Conservation (phyloP, 2,329 filamentous ascomycete species). For the Penicillium glabrum region DNA sequence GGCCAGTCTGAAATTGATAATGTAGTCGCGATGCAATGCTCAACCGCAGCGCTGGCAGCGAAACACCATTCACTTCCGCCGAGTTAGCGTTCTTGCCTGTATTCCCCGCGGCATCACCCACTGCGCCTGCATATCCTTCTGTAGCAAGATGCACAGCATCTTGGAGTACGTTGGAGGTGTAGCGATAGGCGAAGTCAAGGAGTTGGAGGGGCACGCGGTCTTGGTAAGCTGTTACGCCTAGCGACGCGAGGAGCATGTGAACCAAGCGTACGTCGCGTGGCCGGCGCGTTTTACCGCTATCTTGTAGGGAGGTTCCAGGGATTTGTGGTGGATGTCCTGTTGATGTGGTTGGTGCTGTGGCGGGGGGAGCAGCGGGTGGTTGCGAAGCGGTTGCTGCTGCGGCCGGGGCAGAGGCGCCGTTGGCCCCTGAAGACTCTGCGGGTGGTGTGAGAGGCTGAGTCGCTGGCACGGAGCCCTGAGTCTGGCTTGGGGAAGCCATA, state of each 20-base stretch:
- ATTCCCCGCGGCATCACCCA: constrained; percentile 22
- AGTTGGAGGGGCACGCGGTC: constrained; percentile 54
- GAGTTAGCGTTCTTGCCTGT: constrained; percentile 31
- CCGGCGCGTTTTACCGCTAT: constrained; percentile 47
- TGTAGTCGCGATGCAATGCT: constrained; percentile 61
- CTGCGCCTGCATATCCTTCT: constrained; percentile 50
- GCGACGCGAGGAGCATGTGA: constrained; percentile 51
- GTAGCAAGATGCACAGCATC: constrained; percentile 53
- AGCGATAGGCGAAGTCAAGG: constrained; percentile 55
- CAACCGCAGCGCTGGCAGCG: constrained; percentile 57
- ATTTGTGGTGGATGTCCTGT: constrained; percentile 35
- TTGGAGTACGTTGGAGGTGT: constrained; percentile 53
- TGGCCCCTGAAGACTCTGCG: constrained; percentile 36
- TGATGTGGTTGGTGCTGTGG: constrained; percentile 22
- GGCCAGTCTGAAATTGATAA: constrained; percentile 58
- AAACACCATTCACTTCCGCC: constrained; percentile 53
- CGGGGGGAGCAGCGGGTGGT: constrained; percentile 10
- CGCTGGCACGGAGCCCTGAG: constrained; percentile 29
- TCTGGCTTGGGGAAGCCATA: constrained; percentile 39
- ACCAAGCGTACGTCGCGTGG: constrained; percentile 53
- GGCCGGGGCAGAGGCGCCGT: constrained; percentile 21
- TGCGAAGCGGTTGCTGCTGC: constrained; percentile 20
- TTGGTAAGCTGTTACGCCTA: constrained; percentile 52
- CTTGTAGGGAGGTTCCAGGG: constrained; percentile 46
- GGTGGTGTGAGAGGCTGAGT: constrained; percentile 46